Percentiles rank a stretch among this genome's conserved stretches.
Conservation (phyloP, 2,329 filamentous ascomycete genomes). For the Talaromyces sp. region DNA sequence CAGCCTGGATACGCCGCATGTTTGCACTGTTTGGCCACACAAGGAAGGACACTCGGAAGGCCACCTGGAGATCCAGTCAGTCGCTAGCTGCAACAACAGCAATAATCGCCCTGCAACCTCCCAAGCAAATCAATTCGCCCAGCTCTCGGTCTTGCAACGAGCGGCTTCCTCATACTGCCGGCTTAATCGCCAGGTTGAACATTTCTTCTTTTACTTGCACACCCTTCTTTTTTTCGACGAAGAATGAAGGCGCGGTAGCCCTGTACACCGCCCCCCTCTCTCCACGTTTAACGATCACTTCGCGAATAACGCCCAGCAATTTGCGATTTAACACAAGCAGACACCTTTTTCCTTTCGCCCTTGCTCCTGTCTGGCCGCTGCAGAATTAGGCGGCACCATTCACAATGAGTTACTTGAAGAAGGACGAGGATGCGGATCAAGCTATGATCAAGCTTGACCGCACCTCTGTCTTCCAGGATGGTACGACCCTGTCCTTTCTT, state of each 20-base stretch:
- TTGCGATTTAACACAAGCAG: not conserved
- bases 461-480: constrained; percentile 98
- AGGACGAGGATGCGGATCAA: constrained; percentile 94
- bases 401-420: constrained; percentile 93
- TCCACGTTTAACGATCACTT: constrained; percentile 2
- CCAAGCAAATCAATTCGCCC: not conserved
- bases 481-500: constrained; percentile 46
- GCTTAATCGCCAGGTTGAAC: not conserved
- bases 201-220: not conserved
- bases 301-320: constrained; percentile 10
- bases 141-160: not conserved
- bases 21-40: constrained; percentile 36
- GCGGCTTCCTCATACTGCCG: not conserved
- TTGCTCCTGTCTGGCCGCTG: not conserved
- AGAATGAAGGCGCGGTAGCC: constrained; percentile 28
- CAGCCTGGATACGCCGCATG: constrained; percentile 24
- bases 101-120: not conserved
- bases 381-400: constrained; percentile 17
- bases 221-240: constrained; percentile 6
- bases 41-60: constrained; percentile 31
- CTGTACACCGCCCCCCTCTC: constrained; percentile 17
- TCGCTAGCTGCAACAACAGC: constrained; percentile 1
- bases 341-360: not conserved
- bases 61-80: constrained; percentile 29
- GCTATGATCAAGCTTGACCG: constrained; percentile 95